Conservation (phyloP, 2,329 filamentous ascomycete genomes). For the Calonectria hawksworthii region DNA sequence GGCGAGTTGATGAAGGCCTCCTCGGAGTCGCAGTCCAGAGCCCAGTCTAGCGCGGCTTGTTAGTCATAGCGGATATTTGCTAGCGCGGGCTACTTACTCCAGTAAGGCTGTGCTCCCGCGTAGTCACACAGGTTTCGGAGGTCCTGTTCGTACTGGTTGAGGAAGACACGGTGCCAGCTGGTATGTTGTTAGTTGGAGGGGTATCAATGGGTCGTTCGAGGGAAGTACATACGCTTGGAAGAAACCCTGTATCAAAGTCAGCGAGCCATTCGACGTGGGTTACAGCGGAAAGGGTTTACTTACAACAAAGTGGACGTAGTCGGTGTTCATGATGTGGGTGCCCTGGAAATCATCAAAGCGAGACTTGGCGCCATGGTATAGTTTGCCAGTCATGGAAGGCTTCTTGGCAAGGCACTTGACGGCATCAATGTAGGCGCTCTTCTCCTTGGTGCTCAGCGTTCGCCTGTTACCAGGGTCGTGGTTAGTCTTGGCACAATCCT, state of each 20-base stretch:
- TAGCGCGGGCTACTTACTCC: constrained; percentile 18
- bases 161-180: constrained; percentile 34
- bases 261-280: background rate
- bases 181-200: background rate
- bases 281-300: background rate
- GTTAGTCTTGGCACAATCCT: background rate
- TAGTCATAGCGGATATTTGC: background rate
- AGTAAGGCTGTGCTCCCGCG: constrained; percentile 40
- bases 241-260: constrained; percentile 22
- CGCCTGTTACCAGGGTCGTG: constrained; percentile 24
- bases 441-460: constrained; percentile 30
- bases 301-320: constrained; percentile 44
- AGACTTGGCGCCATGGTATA: constrained; percentile 37
- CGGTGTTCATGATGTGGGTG: constrained; percentile 42
- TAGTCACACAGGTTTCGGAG: constrained; percentile 39
- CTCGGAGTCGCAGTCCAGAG: constrained; percentile 27
- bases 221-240: constrained; percentile 26
- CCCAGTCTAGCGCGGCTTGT: constrained; percentile 27
- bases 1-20: constrained; percentile 38
- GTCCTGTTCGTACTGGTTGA: constrained; percentile 39
- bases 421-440: constrained; percentile 41
- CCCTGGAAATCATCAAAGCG: constrained; percentile 45
- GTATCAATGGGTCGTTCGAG: background rate
- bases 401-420: constrained; percentile 40
- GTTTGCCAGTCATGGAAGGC: constrained; percentile 29